These are phyloP conservation scores for Schizosaccharomyces osmophilus DNA, from an alignment of 805 yeast genomes.

Conservation along the genomic window DNA sequence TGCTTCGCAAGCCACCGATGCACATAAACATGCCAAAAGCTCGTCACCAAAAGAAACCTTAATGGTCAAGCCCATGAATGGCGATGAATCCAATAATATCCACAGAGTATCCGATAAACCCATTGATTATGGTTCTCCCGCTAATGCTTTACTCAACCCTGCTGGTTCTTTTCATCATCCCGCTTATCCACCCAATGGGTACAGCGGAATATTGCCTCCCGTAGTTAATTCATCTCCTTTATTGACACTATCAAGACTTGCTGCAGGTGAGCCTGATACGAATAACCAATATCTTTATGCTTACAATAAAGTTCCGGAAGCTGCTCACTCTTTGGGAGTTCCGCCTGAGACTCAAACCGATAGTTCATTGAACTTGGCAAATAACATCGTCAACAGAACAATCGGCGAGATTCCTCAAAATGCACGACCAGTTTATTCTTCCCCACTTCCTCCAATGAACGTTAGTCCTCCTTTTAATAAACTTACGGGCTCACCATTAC, in stretches of 20 bases:
- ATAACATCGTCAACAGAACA: too few relatives aligned
- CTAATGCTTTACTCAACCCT: too few relatives aligned
- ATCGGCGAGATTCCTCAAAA: too few relatives aligned
- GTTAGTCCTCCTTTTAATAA: too few relatives aligned
- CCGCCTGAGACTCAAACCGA: not conserved
- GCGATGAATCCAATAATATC: not conserved
- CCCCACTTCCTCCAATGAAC: too few relatives aligned
- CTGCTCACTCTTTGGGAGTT: not conserved
- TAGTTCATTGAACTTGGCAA: too few relatives aligned
- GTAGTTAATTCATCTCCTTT: not conserved
- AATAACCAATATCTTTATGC: not conserved
- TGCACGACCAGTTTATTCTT: too few relatives aligned
- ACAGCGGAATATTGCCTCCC: not conserved
- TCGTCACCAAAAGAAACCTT: too few relatives aligned
- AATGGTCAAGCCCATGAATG: not conserved
- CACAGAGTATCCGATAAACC: not conserved
- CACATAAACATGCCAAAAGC: too few relatives aligned
- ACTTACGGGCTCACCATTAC: too few relatives aligned
- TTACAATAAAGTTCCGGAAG: not conserved
- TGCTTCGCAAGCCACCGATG: not conserved
- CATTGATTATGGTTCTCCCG: not conserved
- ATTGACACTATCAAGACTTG: not conserved
- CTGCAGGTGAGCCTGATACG: conserved; percentile 1
- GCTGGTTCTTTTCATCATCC: too few relatives aligned
- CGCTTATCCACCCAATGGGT: not conserved